Evolutionary conservation across 2,329 filamentous ascomycete genomes (phyloP), one percentile per base, ranked within the genome.

Genomic region (Shiraia sp.): DNA sequence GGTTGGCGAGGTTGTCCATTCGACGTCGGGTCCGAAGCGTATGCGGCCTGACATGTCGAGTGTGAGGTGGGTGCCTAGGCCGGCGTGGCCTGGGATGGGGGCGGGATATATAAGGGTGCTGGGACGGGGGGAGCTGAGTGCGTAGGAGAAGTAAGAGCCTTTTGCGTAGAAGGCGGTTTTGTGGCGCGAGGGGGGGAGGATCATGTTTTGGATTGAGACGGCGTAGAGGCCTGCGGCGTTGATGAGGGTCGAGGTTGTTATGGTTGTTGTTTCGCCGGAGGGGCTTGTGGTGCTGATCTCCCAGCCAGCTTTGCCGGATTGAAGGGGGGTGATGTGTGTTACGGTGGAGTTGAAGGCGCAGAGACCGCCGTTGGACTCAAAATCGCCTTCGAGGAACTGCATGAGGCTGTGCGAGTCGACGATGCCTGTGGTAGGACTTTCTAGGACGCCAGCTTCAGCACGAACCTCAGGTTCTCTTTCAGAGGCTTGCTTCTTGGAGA

Each of bases 121-220:
- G 9, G 91, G 82, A 28, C 72, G 77, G 0, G 90, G 91, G 1
- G 63, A 62, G 0, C 84, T 81, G 1, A 82, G 75, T 0, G 79
- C 71, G 73, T 96, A 97, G 22, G 86, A 87, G 73, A 95, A 97
- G 74, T 99, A 99, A 47, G 89, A 92, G 1, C 93, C 93, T 74
- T 99, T 99, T 45, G 92, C 92, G 71, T 87, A 97, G 75, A 81
- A 88, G 4, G 90, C 79, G 16, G 70, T 79, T 27, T 75, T 73
- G 36, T 82, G 82, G 4, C 79, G 71, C 1, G 73, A 68, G 0
- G 56, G 23, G 0, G 85, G 83, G 0, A 89, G 77, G 26, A 97
- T 80, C 79, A 91, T 85, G 72, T 97, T 99, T 61, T 87, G 86
- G 31, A 97, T 75, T 15, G 73, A 74, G 36, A 86, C 86, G 14